Evolutionary conservation across 2,329 filamentous ascomycete species (phyloP).

Genomic region (Orbilia ellipsospora): DNA sequence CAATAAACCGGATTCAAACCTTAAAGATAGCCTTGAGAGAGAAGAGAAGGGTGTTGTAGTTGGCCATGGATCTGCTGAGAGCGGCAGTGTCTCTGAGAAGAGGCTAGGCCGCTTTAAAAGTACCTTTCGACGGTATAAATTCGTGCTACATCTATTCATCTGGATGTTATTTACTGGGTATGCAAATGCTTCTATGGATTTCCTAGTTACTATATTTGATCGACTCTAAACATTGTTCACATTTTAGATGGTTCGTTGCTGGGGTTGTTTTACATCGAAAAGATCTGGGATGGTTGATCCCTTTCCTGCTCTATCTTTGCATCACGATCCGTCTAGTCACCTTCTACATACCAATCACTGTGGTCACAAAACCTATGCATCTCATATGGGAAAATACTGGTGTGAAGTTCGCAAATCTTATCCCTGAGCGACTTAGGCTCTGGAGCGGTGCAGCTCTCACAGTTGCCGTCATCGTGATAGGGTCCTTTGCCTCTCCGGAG

Average conservation of each 20-base stretch:
- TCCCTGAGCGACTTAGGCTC: conserved; percentile 75
- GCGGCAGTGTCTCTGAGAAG: conserved; percentile 34
- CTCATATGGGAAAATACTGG: conserved; percentile 75
- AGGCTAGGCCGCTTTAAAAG: conserved; percentile 17
- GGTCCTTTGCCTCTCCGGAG: conserved; percentile 78
- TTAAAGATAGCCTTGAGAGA: conserved; percentile 39
- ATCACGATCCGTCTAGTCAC: conserved; percentile 79
- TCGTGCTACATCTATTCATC: conserved; percentile 33
- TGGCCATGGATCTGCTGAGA: conserved; percentile 46
- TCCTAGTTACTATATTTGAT: conserved; percentile 11
- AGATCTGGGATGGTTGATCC: conserved; percentile 82
- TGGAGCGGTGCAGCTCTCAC: conserved; percentile 73
- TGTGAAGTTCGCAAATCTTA: conserved; percentile 69
- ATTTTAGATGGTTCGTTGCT: conserved; percentile 77
- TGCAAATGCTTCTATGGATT: conserved; percentile 58
- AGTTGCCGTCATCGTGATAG: conserved; percentile 79
- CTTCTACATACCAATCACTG: conserved; percentile 75
- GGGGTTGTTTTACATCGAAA: conserved; percentile 77
- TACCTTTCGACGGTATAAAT: conserved; percentile 42
- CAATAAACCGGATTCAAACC: conserved; percentile 13
- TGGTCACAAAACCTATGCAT: conserved; percentile 74
- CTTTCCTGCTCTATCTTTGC: conserved; percentile 82
- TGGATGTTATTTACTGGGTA: conserved; percentile 68
- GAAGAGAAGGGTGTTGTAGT: conserved; percentile 42
- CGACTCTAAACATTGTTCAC: conserved; percentile 18